Conservation (phyloP, 768 basidiomycete species). For the Hortiboletus campestris region DNA sequence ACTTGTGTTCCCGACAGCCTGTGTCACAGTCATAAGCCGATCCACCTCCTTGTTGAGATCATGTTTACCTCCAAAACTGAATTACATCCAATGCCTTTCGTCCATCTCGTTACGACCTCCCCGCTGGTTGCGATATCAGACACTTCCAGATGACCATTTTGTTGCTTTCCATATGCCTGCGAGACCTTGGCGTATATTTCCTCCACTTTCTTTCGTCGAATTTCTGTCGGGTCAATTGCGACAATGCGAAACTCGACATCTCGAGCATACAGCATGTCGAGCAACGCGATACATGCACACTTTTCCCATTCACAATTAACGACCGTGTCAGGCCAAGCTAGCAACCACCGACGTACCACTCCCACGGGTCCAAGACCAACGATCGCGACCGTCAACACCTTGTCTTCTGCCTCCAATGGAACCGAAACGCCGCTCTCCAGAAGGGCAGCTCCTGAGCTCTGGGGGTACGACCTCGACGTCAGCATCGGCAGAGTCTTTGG, state of each 20-base stretch:
- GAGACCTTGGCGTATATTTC: constrained; percentile 54
- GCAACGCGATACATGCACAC: constrained; percentile 62
- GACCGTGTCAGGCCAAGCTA: neutral
- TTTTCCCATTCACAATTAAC: constrained; percentile 15
- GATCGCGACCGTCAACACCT: constrained; percentile 57
- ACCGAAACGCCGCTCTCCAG: neutral
- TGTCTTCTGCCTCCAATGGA: constrained; percentile 46
- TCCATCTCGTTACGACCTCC: constrained; percentile 48
- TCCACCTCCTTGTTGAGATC: neutral
- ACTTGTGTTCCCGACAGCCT: constrained; percentile 71
- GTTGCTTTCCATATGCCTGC: constrained; percentile 32
- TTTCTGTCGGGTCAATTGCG: constrained; percentile 59
- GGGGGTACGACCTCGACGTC: constrained; percentile 59
- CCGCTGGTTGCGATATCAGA: constrained; percentile 53
- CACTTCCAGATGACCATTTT: constrained; percentile 47
- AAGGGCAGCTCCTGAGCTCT: constrained; percentile 13
- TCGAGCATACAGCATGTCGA: constrained; percentile 54
- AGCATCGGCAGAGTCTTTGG: constrained; percentile 65
- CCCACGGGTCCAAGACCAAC: constrained; percentile 81
- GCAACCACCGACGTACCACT: constrained; percentile 38
- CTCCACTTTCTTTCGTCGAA: constrained; percentile 57
- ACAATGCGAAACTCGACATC: constrained; percentile 53
- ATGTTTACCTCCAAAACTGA: constrained; percentile 61
- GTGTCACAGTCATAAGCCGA: neutral
- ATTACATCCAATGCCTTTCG: constrained; percentile 57